These are phyloP conservation scores for Phytophthora vignae DNA, from an alignment of 352 stramenopile genomes.

Conservation along the genomic window DNA sequence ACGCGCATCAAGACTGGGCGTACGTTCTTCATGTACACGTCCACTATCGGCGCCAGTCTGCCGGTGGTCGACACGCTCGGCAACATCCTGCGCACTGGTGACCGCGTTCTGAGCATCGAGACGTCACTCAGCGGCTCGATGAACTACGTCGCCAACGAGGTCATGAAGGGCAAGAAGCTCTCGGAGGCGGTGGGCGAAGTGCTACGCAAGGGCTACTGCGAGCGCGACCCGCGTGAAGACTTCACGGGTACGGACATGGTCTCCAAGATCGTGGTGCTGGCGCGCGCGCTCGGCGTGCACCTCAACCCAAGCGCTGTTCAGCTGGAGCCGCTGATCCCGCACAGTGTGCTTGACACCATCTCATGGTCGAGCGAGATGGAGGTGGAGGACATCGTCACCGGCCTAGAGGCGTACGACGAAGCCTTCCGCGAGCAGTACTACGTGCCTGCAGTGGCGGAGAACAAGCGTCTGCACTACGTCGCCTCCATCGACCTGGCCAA, in stretches of 20 bases:
- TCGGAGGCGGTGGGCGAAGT: conserved; percentile 63
- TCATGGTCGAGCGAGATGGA: conserved; percentile 54
- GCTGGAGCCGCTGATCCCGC: conserved; percentile 62
- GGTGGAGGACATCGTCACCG: conserved; percentile 56
- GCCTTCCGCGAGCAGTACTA: conserved; percentile 68
- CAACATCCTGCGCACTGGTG: conserved; percentile 78
- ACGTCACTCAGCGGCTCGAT: conserved; percentile 76
- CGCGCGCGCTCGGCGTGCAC: conserved; percentile 66
- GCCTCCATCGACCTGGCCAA: conserved; percentile 67
- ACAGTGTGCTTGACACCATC: conserved; percentile 52
- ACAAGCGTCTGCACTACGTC: conserved; percentile 72
- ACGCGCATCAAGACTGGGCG: conserved; percentile 47
- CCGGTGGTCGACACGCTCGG: conserved; percentile 79
- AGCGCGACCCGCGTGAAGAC: conserved; percentile 75
- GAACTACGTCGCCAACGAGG: conserved; percentile 75
- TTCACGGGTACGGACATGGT: conserved; percentile 72
- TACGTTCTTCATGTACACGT: conserved; percentile 85
- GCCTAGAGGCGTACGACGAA: conserved; percentile 64
- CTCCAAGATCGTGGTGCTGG: conserved; percentile 75
- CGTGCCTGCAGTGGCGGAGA: conserved; percentile 44
- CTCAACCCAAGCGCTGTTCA: conserved; percentile 56
- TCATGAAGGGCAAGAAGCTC: conserved; percentile 75
- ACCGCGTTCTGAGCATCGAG: conserved; percentile 66
- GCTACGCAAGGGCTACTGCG: conserved; percentile 67
- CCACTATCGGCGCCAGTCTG: conserved; percentile 74